These are phyloP conservation scores for Oryza punctata DNA, from an alignment of 176 grass and related monocot genomes.

Conservation along the genomic window DNA sequence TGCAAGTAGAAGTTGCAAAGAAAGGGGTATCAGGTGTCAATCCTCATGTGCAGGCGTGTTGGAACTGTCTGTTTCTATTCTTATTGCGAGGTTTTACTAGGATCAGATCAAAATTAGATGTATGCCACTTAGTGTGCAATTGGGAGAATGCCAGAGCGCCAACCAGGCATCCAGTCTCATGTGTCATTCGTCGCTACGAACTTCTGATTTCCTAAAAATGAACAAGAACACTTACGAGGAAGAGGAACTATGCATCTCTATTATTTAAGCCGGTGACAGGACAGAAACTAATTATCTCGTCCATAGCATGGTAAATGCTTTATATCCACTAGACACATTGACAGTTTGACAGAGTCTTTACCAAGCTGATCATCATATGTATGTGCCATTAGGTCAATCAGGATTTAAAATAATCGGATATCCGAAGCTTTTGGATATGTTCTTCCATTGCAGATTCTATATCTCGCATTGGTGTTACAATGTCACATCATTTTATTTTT, in stretches of 20 bases:
- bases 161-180: neutral
- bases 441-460: constrained; percentile 13
- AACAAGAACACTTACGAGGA: neutral
- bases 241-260: no score
- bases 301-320: neutral
- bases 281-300: neutral
- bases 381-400: neutral
- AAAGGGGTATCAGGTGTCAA: neutral
- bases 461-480: neutral
- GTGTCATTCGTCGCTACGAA: neutral
- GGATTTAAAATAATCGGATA: neutral
- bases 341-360: neutral
- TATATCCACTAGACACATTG: neutral
- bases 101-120: neutral
- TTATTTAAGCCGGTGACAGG: neutral
- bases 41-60: neutral
- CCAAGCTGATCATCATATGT: neutral
- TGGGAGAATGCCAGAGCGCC: neutral
- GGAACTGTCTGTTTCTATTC: neutral
- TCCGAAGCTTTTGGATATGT: neutral
- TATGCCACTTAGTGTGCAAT: neutral
- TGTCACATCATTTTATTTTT: neutral
- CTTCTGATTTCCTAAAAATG: neutral
- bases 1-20: neutral
- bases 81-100: neutral